These are phyloP conservation scores for Clonostachys sp. DNA, from an alignment of 2,329 filamentous ascomycete species.

Conservation along the genomic window DNA sequence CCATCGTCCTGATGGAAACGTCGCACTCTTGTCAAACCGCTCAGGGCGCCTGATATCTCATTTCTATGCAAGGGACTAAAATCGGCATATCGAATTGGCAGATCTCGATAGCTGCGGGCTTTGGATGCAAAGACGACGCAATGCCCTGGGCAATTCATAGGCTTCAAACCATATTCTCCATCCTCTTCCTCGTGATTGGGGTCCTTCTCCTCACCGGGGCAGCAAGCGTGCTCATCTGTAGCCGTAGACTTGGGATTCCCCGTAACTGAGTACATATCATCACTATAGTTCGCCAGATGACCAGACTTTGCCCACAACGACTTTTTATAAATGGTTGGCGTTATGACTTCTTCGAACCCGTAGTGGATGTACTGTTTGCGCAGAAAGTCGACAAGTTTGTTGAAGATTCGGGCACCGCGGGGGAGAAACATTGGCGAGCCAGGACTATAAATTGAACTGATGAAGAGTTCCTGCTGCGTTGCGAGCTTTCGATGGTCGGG, in stretches of 20 bases:
- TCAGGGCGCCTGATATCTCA: slow-evolving; percentile 76
- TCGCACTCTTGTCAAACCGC: slow-evolving; percentile 76
- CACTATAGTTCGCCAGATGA: slow-evolving; percentile 84
- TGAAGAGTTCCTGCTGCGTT: slow-evolving; percentile 71
- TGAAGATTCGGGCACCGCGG: slow-evolving; percentile 77
- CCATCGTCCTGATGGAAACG: slow-evolving; percentile 89
- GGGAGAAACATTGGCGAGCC: slow-evolving; percentile 83
- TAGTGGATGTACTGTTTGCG: slow-evolving; percentile 80
- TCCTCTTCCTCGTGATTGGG: slow-evolving; percentile 43
- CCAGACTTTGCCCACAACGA: slow-evolving; percentile 82
- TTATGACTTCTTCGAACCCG: slow-evolving; percentile 85
- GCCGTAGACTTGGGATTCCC: slow-evolving; percentile 31
- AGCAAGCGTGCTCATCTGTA: slow-evolving; percentile 18
- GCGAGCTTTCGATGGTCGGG: slow-evolving; percentile 58
- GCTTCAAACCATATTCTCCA: slow-evolving; percentile 77
- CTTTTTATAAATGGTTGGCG: slow-evolving; percentile 87
- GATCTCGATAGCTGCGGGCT: slow-evolving; percentile 70
- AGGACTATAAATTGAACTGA: slow-evolving; percentile 73
- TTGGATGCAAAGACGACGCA: slow-evolving; percentile 77
- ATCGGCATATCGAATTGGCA: slow-evolving; percentile 81
- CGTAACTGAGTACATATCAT: slow-evolving; percentile 86
- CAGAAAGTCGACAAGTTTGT: slow-evolving; percentile 76
- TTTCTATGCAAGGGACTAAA: slow-evolving; percentile 86
- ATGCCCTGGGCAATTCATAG: slow-evolving; percentile 91
- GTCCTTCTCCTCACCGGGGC: slow-evolving; percentile 10